phyloP scores from a whole-genome alignment of 768 basidiomycete genomes.

The Rhodotorula babjevae region DNA sequence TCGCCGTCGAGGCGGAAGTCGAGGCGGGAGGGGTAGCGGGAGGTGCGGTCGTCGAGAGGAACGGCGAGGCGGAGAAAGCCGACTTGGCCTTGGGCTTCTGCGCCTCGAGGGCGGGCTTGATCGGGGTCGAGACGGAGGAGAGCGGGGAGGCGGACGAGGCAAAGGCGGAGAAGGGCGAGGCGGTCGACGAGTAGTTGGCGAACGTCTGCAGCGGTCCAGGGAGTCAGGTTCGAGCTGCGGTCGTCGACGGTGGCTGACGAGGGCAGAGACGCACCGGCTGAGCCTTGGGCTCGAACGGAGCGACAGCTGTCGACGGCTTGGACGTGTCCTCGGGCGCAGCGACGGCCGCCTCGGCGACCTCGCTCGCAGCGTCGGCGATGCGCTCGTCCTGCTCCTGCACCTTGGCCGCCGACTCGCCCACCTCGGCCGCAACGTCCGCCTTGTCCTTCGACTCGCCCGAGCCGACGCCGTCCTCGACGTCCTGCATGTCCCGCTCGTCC shows the following conservation, averaged over 20 bases:
- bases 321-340: constrained; percentile 1
- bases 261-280: constrained; percentile 3
- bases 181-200: constrained; percentile 9
- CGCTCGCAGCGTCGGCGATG: background rate
- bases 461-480: background rate
- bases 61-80: constrained; percentile 21
- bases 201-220: background rate
- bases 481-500: constrained; percentile 10
- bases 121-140: constrained; percentile 12
- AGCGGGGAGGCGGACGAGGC: constrained; percentile 28
- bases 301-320: background rate
- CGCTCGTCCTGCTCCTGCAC: constrained; percentile 12
- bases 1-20: background rate
- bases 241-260: too few relatives aligned
- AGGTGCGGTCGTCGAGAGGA: constrained; percentile 11
- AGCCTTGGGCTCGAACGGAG: too few relatives aligned
- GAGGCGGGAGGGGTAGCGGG: background rate
- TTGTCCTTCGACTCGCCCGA: background rate
- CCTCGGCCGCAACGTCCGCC: constrained; percentile 22
- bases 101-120: background rate
- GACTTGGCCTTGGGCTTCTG: constrained; percentile 35
- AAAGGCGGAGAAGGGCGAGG: constrained; percentile 32
- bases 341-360: constrained; percentile 1
- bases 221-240: background rate
- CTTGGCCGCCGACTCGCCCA: background rate